phyloP scores from a whole-genome alignment of 208 protist genomes.

The Acanthamoeba royreba region DNA sequence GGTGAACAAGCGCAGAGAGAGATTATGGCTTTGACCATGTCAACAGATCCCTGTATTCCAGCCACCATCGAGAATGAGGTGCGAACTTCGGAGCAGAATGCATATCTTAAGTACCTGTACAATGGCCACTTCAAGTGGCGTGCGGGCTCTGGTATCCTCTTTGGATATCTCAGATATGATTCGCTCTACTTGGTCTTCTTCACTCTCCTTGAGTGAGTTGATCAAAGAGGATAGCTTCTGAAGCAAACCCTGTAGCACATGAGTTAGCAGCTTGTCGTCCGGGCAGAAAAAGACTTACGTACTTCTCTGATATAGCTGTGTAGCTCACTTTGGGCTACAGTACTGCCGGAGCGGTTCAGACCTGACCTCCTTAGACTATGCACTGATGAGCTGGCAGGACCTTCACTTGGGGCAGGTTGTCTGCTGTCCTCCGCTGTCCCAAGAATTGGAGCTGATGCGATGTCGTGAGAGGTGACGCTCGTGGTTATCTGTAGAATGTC shows the following conservation, averaged over 20 bases:
- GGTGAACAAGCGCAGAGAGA: background rate
- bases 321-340: too few species aligned
- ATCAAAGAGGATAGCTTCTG: background rate
- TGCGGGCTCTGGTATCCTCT: background rate
- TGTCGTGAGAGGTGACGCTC: background rate
- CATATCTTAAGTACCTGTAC: background rate
- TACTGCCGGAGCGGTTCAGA: too few species aligned
- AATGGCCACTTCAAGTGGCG: background rate
- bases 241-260: too few species aligned
- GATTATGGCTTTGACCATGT: background rate
- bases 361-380: too few species aligned
- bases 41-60: background rate
- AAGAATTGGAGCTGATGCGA: background rate
- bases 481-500: background rate
- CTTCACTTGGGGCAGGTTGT: too few species aligned
- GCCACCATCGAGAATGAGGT: background rate
- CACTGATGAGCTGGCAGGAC: too few species aligned
- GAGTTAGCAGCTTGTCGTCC: too few species aligned
- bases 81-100: too few species aligned
- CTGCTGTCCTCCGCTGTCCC: background rate
- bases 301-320: too few species aligned
- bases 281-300: too few species aligned
- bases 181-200: background rate
- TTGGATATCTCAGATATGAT: background rate
- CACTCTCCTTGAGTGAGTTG: background rate